Percentiles rank a stretch among this genome's conserved stretches.
Evolutionary conservation across 2,329 filamentous ascomycete species (phyloP).

Genomic region (Blastomyces parvus): DNA sequence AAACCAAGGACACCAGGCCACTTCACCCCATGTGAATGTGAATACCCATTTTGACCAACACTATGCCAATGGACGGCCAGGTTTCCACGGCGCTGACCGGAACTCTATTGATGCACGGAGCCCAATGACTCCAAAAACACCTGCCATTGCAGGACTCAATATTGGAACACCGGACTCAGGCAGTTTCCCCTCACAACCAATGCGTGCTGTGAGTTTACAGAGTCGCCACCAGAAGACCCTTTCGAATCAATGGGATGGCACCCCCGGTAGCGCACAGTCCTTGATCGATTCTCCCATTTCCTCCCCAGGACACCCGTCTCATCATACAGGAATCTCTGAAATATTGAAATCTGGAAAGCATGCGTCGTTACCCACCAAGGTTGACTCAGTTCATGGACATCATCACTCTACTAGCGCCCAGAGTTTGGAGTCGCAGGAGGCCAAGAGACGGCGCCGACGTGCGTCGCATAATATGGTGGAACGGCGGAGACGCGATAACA

Average conservation of each 20-base stretch:
- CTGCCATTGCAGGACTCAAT: conserved; percentile 61
- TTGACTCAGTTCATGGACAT: conserved; percentile 46
- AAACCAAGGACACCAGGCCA: conserved; percentile 50
- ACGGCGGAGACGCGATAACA: conserved; percentile 88
- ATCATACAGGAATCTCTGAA: conserved; percentile 71
- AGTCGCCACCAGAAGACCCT: conserved; percentile 68
- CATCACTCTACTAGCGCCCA: conserved; percentile 33
- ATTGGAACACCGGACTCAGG: conserved; percentile 62
- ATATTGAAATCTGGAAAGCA: conserved; percentile 75
- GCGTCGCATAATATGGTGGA: conserved; percentile 97
- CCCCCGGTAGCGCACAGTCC: conserved; percentile 71
- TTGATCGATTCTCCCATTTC: conserved; percentile 83
- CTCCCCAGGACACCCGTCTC: conserved; percentile 52
- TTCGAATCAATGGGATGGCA: conserved; percentile 84
- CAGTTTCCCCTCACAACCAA: conserved; percentile 67
- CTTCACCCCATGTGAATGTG: conserved; percentile 29
- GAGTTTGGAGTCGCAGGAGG: conserved; percentile 71
- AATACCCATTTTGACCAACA: conserved; percentile 44
- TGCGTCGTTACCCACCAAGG: conserved; percentile 81
- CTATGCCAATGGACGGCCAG: conserved; percentile 53
- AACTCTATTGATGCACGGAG: conserved; percentile 66
- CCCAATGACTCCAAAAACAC: conserved; percentile 81
- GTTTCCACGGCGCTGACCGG: conserved; percentile 57
- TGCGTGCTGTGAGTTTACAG: conserved; percentile 54
- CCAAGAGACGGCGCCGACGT: conserved; percentile 79